Percentiles rank a stretch among this genome's conserved stretches.
These are phyloP conservation scores for Eucalyptus coolabah DNA, from an alignment of 345 rosid species.

Conservation along the genomic window DNA sequence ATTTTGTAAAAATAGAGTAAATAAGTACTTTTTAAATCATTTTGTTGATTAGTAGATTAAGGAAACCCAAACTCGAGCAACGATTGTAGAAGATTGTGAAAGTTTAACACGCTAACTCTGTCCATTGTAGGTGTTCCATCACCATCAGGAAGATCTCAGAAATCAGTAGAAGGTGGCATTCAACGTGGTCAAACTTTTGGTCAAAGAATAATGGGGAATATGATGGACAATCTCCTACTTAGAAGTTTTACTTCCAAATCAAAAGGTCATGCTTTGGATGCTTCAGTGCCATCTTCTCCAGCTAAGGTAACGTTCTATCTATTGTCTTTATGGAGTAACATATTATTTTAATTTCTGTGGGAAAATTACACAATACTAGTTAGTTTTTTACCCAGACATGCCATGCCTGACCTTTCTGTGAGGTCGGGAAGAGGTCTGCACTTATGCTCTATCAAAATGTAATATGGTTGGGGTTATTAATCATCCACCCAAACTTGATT, in stretches of 20 bases:
- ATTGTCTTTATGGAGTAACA: neutral
- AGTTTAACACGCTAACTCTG: neutral
- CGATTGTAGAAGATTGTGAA: neutral
- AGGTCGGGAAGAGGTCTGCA: neutral
- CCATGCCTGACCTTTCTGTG: neutral
- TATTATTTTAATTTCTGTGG: neutral
- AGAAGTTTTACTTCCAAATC: conserved; percentile 77
- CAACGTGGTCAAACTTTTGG: conserved; percentile 79
- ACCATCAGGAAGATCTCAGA: conserved; percentile 67
- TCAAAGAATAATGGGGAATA: conserved; percentile 68
- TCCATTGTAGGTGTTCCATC: conserved; percentile 55
- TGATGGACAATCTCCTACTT: conserved; percentile 82
- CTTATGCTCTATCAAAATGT: neutral
- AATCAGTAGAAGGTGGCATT: conserved; percentile 37
- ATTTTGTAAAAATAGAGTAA: neutral
- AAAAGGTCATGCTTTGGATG: conserved; percentile 41
- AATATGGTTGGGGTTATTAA: neutral
- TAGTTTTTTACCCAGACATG: neutral
- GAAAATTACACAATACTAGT: neutral
- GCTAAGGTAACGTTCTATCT: conserved; percentile 37
- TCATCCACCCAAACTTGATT: neutral
- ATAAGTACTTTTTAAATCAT: neutral
- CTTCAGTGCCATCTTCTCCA: conserved; percentile 65
- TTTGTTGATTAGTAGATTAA: neutral
- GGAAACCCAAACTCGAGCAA: neutral